These are phyloP conservation scores for Stephanodiscus triporus DNA, from an alignment of 108 stramenopile genomes.

Conservation along the genomic window DNA sequence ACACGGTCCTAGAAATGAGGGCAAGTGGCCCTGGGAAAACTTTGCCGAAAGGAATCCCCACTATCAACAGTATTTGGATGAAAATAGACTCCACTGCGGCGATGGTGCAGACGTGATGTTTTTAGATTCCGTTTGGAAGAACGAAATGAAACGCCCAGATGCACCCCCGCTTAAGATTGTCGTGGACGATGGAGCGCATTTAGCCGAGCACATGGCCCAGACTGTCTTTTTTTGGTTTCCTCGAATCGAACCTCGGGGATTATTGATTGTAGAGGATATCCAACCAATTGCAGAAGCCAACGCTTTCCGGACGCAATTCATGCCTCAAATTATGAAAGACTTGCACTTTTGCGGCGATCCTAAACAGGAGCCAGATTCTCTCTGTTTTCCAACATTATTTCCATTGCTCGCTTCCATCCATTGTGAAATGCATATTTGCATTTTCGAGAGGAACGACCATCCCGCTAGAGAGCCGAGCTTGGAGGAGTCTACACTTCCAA, in stretches of 20 bases:
- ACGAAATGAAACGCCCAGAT: slow-evolving; percentile 44
- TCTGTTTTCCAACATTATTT: slow-evolving; percentile 62
- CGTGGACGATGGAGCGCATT: slow-evolving; percentile 65
- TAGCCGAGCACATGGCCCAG: slow-evolving; percentile 55
- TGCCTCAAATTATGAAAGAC: slow-evolving; percentile 68
- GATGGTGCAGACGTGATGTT: slow-evolving; percentile 47
- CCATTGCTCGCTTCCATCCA: slow-evolving; percentile 54
- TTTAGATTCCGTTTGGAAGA: slow-evolving; percentile 36
- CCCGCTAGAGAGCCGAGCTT: slow-evolving; percentile 33
- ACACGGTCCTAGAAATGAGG: slow-evolving; percentile 52
- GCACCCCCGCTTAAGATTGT: slow-evolving; percentile 64
- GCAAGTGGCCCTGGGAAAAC: slow-evolving; percentile 67
- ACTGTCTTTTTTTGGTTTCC: slow-evolving; percentile 69
- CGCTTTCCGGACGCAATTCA: slow-evolving; percentile 56
- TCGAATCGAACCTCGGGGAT: slow-evolving; percentile 55
- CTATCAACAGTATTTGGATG: slow-evolving; percentile 47
- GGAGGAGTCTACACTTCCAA: slow-evolving; percentile 38
- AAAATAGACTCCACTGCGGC: slow-evolving; percentile 61
- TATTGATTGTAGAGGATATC: slow-evolving; percentile 64
- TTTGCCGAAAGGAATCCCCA: slow-evolving; percentile 52
- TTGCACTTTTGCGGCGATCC: slow-evolving; percentile 68
- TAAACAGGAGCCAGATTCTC: slow-evolving; percentile 19
- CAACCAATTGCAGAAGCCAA: slow-evolving; percentile 48
- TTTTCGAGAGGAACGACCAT: slow-evolving; percentile 59
- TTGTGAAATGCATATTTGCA: slow-evolving; percentile 74